Evolutionary conservation across 768 basidiomycete genomes (phyloP).

Genomic region (Rhodotorula toruloides): DNA sequence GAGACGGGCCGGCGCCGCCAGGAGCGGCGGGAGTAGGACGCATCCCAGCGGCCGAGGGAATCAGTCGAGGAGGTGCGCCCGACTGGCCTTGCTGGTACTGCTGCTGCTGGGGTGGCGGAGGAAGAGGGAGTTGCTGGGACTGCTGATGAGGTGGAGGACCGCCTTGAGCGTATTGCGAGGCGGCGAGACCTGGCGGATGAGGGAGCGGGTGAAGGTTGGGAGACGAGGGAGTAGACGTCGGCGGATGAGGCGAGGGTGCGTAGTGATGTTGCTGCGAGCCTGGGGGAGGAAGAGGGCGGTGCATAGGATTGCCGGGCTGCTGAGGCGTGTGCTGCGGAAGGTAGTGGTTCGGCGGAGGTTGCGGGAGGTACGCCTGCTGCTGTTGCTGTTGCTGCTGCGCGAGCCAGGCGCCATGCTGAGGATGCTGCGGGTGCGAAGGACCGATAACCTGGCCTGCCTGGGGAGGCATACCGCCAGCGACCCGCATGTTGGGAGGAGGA

Average conservation of each 20-base stretch:
- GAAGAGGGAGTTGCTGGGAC: not conserved
- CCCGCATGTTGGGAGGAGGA: no score
- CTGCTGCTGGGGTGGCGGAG: not conserved
- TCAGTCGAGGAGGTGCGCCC: not conserved
- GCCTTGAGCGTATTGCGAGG: not conserved
- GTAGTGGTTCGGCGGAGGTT: not conserved
- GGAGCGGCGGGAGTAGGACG: not conserved
- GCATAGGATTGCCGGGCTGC: not conserved
- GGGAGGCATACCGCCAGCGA: no score
- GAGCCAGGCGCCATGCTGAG: conserved; percentile 24
- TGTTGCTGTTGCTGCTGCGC: conserved; percentile 11
- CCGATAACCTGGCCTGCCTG: not conserved
- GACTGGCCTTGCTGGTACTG: not conserved
- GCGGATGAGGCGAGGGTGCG: no score
- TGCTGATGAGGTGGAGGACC: not conserved
- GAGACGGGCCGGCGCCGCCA: not conserved
- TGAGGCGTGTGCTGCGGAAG: not conserved
- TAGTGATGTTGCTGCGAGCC: not conserved
- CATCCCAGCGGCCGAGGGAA: not conserved
- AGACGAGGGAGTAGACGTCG: no score
- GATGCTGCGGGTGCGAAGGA: conserved; percentile 27
- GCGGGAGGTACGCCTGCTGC: not conserved
- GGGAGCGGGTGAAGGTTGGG: no score
- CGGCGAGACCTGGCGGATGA: no score
- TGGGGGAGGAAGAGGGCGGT: not conserved